Base-by-base conservation (phyloP, 2,329 filamentous ascomycete genomes). In the Venturia effusa region DNA sequence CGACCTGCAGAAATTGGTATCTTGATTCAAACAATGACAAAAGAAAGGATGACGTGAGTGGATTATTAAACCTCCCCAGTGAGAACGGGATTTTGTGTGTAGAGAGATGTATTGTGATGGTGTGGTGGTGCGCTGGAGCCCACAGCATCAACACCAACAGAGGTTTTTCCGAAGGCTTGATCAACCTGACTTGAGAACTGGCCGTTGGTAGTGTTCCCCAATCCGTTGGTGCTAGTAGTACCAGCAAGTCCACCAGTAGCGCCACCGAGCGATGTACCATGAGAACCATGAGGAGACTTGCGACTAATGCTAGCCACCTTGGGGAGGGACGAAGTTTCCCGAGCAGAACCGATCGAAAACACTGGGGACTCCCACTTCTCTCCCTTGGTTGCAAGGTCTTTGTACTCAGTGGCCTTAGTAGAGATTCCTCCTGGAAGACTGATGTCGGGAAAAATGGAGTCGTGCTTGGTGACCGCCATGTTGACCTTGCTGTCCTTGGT, bases 301-400 rank as follows among this genome's bases (percentile, higher is more conserved):
- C 62, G 62, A 30, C 15, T 4, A 37, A 64, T 61, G 22, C 59
- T 11, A 24, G 54, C 41, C n/a, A 54, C 55, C 67, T 77, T 73
- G 1, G 92, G 92, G 54, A 97, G 82, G 70, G 88, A 84, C 30
- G 77, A 81, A 51, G 89, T 91, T 76, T 88, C 86, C 64, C 83
- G 80, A 13, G 92, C 92, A 54, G 79, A 83, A 59, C 94, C 93
- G 69, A 97, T 88, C 66, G 85, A 88, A 80, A 99, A 99, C 71
- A 99, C 86, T 11, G 93, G 91, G 66, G 89, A 95, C 81, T 96
- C 88, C 94, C 94, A 99, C 75, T 86, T 88, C 64, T 96, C 89
- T 62, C 94, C 94, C 84, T 94, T 91, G 68, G 80, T 81, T 10
- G 93, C 90, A 65, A 96, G 82, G 27, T 97, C 86, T 78, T 86